Base-by-base conservation (phyloP, 306 rosid genomes). In the Oxytropis ochrocephala region DNA sequence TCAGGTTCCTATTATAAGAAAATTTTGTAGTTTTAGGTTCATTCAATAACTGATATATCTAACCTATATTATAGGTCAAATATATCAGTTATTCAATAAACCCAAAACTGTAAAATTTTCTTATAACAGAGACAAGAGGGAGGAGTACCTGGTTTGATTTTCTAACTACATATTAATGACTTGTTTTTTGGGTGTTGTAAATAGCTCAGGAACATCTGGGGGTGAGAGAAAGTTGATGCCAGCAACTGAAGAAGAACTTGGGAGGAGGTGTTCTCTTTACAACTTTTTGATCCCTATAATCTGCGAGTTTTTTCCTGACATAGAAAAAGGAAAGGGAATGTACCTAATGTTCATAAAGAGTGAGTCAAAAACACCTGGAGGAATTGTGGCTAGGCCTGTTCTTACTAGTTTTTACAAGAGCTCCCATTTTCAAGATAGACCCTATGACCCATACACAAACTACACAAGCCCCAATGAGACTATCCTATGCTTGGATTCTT, bases 191-290 rank as follows among this genome's bases (percentile, higher is more conserved):
- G 35, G 0, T 46, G 72, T 18, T 78, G 62, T 4, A 91, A 21
- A 21, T 21, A 21, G 97, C 81, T 91, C 97, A 8, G 97, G 97
- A 24, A 91, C 97, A 30, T 91, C 97, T 0, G 97, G 96, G 3
- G 97, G 97, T 0, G 97, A 91, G 82, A 80, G 97, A 47, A 91
- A 91, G 69, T 55, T 91, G 84, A 91, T 91, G 96, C 97, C 97
- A 32, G 68, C 96, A 49, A 89, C 73, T 16, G 87, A 84, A 61
- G 96, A 91, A 10, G 97, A 91, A 55, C 51, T 82, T 13, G 88
- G 69, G 33, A 82, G 97, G 33, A 80, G 88, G 69, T 75, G 80
- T 9, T 27, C 54, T 50, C 70, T 91, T 0, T 89, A 91, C 32
- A 87, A 91, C 79, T 63, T 91, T 0, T 47, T 91, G 73, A 89